A percentile compares a stretch with the other conserved stretches of the same genome.
phyloP scores from a whole-genome alignment of 2,329 filamentous ascomycete genomes.

The Zymoseptoria tritici region DNA sequence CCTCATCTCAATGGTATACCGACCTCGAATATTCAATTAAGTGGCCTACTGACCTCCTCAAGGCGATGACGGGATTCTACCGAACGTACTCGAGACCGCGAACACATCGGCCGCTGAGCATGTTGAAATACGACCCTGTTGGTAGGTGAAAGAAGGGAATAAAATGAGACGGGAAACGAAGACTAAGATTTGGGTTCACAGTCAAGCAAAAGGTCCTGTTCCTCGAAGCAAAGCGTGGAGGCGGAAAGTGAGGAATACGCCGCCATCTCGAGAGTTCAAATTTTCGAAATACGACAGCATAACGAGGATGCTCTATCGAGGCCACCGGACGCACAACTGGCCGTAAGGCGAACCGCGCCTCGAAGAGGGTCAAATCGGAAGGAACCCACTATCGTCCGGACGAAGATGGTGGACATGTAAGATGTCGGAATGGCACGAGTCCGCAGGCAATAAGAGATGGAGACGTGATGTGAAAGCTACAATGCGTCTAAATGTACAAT shows the following conservation, averaged over 20 bases:
- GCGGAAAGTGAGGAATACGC: constrained; percentile 36
- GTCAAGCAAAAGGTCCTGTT: constrained; percentile 95
- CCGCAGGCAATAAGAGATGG: neutral
- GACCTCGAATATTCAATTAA: neutral
- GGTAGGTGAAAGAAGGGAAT: constrained; percentile 48
- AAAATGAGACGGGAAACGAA: neutral
- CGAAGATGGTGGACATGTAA: neutral
- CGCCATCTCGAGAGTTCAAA: neutral
- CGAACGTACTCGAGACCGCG: constrained; percentile 82
- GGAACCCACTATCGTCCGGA: neutral
- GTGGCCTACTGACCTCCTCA: neutral
- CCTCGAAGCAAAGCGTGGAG: constrained; percentile 75
- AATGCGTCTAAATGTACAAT: neutral
- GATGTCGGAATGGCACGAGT: neutral
- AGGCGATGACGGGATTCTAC: constrained; percentile 93
- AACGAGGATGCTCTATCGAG: neutral
- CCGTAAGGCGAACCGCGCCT: neutral
- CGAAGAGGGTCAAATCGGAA: neutral
- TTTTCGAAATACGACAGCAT: neutral
- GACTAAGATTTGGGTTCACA: constrained; percentile 30
- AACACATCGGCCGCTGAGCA: constrained; percentile 74
- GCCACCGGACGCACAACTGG: neutral
- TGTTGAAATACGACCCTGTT: constrained; percentile 98
- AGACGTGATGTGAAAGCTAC: neutral
- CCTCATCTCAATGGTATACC: constrained; percentile 73